phyloP scores from a whole-genome alignment of 805 yeast species.

The Wickerhamiella lipophila region DNA sequence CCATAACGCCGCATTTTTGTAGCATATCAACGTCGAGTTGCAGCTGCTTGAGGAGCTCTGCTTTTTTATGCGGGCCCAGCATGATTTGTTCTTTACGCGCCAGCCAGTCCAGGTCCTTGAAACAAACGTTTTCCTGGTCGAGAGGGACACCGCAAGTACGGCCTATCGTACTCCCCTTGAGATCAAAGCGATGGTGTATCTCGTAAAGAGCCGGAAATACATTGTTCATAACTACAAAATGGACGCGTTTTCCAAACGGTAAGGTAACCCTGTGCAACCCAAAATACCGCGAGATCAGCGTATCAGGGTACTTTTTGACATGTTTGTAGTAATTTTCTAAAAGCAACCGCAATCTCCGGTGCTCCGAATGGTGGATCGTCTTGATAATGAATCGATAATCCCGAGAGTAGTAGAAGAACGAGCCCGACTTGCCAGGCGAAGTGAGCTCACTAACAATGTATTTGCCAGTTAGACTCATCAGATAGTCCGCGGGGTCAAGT shows the following conservation, averaged over 20 bases:
- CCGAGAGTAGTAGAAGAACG: conserved; percentile 86
- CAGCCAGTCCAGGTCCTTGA: conserved; percentile 84
- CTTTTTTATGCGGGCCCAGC: conserved; percentile 60
- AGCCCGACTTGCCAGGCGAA: conserved; percentile 95
- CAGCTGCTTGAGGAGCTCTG: conserved; percentile 53
- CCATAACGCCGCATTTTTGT: conserved; percentile 78
- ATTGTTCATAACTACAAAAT: conserved; percentile 93
- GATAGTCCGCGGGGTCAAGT: conserved; percentile 90
- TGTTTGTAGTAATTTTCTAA: conserved; percentile 68
- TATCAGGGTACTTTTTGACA: conserved; percentile 71
- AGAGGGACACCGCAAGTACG: conserved; percentile 28
- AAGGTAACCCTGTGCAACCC: conserved; percentile 89
- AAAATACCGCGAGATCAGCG: conserved; percentile 83
- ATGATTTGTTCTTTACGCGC: conserved; percentile 49
- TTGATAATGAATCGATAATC: conserved; percentile 91
- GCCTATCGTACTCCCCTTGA: conserved; percentile 89
- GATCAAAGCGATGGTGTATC: conserved; percentile 72
- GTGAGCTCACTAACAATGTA: conserved; percentile 83
- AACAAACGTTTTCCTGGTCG: conserved; percentile 33
- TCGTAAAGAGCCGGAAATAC: conserved; percentile 88
- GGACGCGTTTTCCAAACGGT: conserved; percentile 72
- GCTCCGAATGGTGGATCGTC: conserved; percentile 89
- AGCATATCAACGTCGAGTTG: conserved; percentile 61
- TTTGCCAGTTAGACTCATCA: conserved; percentile 83
- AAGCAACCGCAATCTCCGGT: conserved; percentile 61